phyloP scores from a whole-genome alignment of 2,329 filamentous ascomycete species.

The Dactylellina leptospora region DNA sequence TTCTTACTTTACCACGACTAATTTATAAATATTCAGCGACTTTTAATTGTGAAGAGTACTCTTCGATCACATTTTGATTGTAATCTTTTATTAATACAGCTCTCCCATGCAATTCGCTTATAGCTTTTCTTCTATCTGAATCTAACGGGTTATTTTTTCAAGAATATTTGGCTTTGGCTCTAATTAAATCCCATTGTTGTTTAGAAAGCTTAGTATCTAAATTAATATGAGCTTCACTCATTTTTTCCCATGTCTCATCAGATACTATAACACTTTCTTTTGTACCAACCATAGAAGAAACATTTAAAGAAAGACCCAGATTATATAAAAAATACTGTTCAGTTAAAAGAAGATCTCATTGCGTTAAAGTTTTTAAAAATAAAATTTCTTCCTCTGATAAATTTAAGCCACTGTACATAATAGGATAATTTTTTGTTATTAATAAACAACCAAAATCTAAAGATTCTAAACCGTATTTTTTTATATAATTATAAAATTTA shows the following conservation, averaged over 20 bases:
- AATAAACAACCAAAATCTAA: slow-evolving; percentile 21
- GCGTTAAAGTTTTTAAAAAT: slow-evolving; percentile 11
- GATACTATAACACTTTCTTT: slow-evolving; percentile 11
- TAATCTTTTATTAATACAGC: slow-evolving; percentile 14
- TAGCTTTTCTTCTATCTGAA: slow-evolving; percentile 17
- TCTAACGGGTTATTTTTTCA: slow-evolving; percentile 10
- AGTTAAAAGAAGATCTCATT: slow-evolving; percentile 13
- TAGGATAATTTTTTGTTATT: slow-evolving; percentile 17
- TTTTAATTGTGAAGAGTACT: slow-evolving; percentile 15
- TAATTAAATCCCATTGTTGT: slow-evolving; percentile 13
- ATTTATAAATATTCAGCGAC: slow-evolving; percentile 12
- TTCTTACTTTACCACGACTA: slow-evolving; percentile 11
- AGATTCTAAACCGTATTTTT: slow-evolving; percentile 17
- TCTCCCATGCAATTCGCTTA: slow-evolving; percentile 14
- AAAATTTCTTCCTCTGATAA: slow-evolving; percentile 13
- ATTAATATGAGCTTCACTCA: slow-evolving; percentile 12
- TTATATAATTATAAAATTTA: slow-evolving; percentile 24
- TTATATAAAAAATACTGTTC: slow-evolving; percentile 18
- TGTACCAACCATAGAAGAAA: slow-evolving; percentile 13
- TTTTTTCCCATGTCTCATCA: slow-evolving; percentile 9
- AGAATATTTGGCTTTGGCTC: slow-evolving; percentile 13
- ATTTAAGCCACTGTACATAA: slow-evolving; percentile 10
- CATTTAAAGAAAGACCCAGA: slow-evolving; percentile 13
- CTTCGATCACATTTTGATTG: slow-evolving; percentile 5
- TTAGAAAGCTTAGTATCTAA: slow-evolving; percentile 6